Conservation (phyloP, 1,284 basidiomycete species). For the Pterula multifida region DNA sequence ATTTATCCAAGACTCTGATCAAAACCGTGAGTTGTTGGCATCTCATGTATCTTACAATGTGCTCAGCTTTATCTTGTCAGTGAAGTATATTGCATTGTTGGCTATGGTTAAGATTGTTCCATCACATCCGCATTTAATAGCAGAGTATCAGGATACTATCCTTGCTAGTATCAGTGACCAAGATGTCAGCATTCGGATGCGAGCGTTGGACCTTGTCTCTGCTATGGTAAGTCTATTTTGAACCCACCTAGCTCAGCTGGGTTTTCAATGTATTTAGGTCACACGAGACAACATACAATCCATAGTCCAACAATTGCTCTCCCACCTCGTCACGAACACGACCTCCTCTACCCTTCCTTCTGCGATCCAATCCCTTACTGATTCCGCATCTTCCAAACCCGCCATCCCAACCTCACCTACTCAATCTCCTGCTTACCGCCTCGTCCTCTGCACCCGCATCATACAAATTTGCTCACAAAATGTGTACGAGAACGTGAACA, state of each 20-base stretch:
- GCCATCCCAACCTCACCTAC: too few relatives aligned
- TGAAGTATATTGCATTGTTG: slow-evolving; percentile 93
- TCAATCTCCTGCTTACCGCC: slow-evolving; percentile 71
- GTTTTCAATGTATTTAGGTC: slow-evolving; percentile 44
- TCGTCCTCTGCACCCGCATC: slow-evolving; percentile 71
- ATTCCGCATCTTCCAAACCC: slow-evolving; percentile 28
- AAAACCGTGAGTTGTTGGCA: slow-evolving; percentile 60
- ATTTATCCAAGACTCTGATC: slow-evolving; percentile 89
- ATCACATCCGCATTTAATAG: slow-evolving; percentile 82
- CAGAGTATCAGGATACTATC: slow-evolving; percentile 88
- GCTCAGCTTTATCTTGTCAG: slow-evolving; percentile 27
- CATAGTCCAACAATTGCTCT: slow-evolving; percentile 79
- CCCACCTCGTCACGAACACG: slow-evolving; percentile 64
- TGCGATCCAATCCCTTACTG: slow-evolving; percentile 43
- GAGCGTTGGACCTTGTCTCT: slow-evolving; percentile 87
- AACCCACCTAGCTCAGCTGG: too few relatives aligned
- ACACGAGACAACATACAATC: slow-evolving; percentile 76
- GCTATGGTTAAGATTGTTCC: slow-evolving; percentile 95
- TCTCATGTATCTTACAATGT: slow-evolving; percentile 4
- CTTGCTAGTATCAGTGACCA: slow-evolving; percentile 84
- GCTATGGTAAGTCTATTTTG: slow-evolving; percentile 60
- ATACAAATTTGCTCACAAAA: slow-evolving; percentile 74
- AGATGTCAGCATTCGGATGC: slow-evolving; percentile 91
- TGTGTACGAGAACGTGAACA: slow-evolving; percentile 78
- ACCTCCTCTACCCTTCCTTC: slow-evolving; percentile 35